phyloP scores from a whole-genome alignment of 495 filamentous ascomycete genomes.

The Hypomontagnella monticulosa region DNA sequence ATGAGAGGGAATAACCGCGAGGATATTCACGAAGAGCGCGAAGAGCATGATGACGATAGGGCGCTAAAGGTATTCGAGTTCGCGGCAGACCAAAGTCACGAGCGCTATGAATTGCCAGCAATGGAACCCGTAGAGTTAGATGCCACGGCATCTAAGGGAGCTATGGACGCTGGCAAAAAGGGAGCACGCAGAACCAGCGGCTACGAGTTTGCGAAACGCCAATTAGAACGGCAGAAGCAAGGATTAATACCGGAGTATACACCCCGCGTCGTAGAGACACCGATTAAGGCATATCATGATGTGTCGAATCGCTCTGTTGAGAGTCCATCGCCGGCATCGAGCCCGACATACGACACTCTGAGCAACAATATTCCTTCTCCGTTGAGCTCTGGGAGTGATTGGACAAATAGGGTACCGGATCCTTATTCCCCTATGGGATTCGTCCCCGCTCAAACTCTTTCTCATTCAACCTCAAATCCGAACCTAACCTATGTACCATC shows the following conservation, averaged over 20 bases:
- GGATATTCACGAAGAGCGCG: conserved; percentile 14
- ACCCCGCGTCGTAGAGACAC: conserved; percentile 29
- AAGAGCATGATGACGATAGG: conserved; percentile 42
- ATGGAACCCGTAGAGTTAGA: conserved; percentile 62
- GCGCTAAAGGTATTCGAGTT: conserved; percentile 53
- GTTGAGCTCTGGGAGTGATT: conserved; percentile 54
- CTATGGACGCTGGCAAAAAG: conserved; percentile 48
- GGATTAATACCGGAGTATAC: conserved; percentile 52
- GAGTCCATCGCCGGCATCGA: conserved; percentile 52
- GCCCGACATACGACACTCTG: conserved; percentile 53
- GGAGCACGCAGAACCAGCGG: conserved; percentile 46
- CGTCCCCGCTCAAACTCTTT: conserved; percentile 43
- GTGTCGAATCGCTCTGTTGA: conserved; percentile 42
- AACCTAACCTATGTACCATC: conserved; percentile 48
- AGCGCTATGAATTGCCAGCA: conserved; percentile 60
- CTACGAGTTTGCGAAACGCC: conserved; percentile 57
- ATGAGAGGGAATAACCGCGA: conserved; percentile 34
- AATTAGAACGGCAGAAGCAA: conserved; percentile 56
- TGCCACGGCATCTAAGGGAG: conserved; percentile 48
- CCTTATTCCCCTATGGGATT: conserved; percentile 54
- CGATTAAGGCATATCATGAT: conserved; percentile 52
- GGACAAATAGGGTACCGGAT: conserved; percentile 50
- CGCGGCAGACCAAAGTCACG: conserved; percentile 56
- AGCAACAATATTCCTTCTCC: conserved; percentile 57
- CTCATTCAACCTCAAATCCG: conserved; percentile 42